Evolutionary conservation across 2,329 filamentous ascomycete species (phyloP), one percentile per base, ranked within the genome.

Genomic region (Tolypocladium album): DNA sequence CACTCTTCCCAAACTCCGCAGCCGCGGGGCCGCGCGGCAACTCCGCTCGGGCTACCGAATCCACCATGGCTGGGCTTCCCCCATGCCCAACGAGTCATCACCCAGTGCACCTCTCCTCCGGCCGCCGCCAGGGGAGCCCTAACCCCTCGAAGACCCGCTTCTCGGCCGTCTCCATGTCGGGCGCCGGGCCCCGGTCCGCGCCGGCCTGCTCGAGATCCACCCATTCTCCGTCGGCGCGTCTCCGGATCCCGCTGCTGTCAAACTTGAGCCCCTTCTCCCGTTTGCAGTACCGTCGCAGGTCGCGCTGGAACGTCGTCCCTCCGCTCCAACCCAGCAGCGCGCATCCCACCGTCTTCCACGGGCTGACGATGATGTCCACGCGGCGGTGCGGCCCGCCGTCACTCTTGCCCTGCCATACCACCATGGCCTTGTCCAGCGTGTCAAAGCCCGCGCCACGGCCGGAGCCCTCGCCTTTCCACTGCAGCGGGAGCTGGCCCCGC

Each of bases 341-440:
- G 66, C 92, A 97, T 0, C 94, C 93, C 0, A 89, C 86, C 0
- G 91, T 96, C 60, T 86, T 87, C 90, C 93, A 97, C 0, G 92
- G 91, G 27, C 85, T 86, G 62, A 97, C 79, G 65, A 97, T 93
- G 61, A 97, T 96, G 69, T 97, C 93, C 1, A 97, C 92, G 55
- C 93, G 82, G 24, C 92, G 84, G 69, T 96, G 93, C 0, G 82
- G 81, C n/a, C 61, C 57, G 1, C 27, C 12, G 2, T 62, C 40
- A 17, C 56, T 56, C 1, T 66, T 62, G 40, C 71, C 64, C 69
- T 96, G 90, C 93, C 93, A 97, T 0, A 97, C 91, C 0, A 97
- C 88, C 58, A 97, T 76, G 0, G 92, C 92, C 72, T 97, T 97
- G 72, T 97, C 92, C 1, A 97, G 80, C 0, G 86, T 90, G 69